phyloP scores from a whole-genome alignment of 805 yeast species.

The Cyberlindnera maritima region DNA sequence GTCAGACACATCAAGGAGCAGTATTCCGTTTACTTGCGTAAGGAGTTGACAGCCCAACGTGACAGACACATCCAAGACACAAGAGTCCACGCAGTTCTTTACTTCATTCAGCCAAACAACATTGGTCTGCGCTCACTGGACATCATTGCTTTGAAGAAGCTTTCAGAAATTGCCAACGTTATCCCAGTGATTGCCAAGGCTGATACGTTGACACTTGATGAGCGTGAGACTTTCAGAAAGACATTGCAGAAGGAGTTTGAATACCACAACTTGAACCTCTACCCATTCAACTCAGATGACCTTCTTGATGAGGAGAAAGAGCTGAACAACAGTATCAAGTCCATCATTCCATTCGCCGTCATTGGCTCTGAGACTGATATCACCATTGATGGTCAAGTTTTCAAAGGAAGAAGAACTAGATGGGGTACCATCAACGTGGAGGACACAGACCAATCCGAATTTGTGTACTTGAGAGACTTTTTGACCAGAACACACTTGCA shows the following conservation, averaged over 20 bases:
- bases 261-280: slow-evolving; percentile 69
- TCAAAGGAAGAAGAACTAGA: slow-evolving; percentile 87
- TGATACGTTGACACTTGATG: slow-evolving; percentile 84
- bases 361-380: slow-evolving; percentile 86
- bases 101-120: slow-evolving; percentile 87
- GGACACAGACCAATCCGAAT: slow-evolving; percentile 94
- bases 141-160: slow-evolving; percentile 74
- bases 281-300: slow-evolving; percentile 77
- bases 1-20: slow-evolving; percentile 94
- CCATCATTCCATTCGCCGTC: slow-evolving; percentile 87
- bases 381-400: slow-evolving; percentile 70
- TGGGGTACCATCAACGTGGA: slow-evolving; percentile 95
- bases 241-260: slow-evolving; percentile 73
- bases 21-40: slow-evolving; percentile 85
- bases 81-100: slow-evolving; percentile 89
- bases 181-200: slow-evolving; percentile 95
- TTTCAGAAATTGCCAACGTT: slow-evolving; percentile 88
- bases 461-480: slow-evolving; percentile 89
- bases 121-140: slow-evolving; percentile 84
- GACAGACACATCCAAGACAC: slow-evolving; percentile 80
- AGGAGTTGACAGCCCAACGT: slow-evolving; percentile 92
- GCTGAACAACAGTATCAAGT: slow-evolving; percentile 69
- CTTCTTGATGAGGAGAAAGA: slow-evolving; percentile 70
- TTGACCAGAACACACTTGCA: slow-evolving; percentile 93
- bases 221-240: slow-evolving; percentile 76